Evolutionary conservation across 2,329 filamentous ascomycete species (phyloP).

Genomic region (Fusarium burgessii): DNA sequence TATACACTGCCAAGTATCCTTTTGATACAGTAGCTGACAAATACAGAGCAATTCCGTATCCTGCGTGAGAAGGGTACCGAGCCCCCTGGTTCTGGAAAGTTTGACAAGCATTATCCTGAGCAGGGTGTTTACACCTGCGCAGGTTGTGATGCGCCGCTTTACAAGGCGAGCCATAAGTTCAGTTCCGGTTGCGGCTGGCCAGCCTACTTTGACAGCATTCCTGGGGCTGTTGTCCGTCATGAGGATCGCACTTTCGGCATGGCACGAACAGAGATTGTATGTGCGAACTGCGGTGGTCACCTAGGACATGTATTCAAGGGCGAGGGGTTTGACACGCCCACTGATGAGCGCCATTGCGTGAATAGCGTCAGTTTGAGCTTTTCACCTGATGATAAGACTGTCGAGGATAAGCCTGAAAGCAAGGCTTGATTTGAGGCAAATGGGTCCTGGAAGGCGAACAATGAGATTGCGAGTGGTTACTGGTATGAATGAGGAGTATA

Average conservation of each 20-base stretch:
- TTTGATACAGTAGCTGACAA: conserved; percentile 13
- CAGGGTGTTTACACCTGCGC: conserved; percentile 88
- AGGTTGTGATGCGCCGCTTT: conserved; percentile 87
- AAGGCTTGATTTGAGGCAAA: conserved; percentile 48
- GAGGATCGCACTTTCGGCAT: conserved; percentile 84
- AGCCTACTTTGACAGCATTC: conserved; percentile 95
- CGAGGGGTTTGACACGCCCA: conserved; percentile 85
- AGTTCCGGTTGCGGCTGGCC: conserved; percentile 97
- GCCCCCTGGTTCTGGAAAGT: conserved; percentile 80
- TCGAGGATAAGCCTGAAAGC: conserved; percentile 49
- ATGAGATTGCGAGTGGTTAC: background rate
- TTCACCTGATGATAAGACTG: conserved; percentile 69
- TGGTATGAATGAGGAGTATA: conserved; percentile 1
- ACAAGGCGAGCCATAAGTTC: conserved; percentile 95
- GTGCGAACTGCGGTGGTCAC: conserved; percentile 93
- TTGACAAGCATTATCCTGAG: conserved; percentile 84
- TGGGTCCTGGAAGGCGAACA: background rate
- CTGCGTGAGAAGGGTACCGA: conserved; percentile 95
- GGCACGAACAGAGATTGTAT: conserved; percentile 91
- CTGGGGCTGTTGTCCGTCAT: conserved; percentile 87
- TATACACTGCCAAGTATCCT: background rate
- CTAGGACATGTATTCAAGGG: conserved; percentile 96
- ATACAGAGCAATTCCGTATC: conserved; percentile 92
- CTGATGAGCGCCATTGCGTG: conserved; percentile 96
- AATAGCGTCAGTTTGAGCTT: conserved; percentile 94